These are phyloP conservation scores for Pilobolus umbonatus DNA, from an alignment of 192 early-diverging fungal genomes.

Conservation along the genomic window DNA sequence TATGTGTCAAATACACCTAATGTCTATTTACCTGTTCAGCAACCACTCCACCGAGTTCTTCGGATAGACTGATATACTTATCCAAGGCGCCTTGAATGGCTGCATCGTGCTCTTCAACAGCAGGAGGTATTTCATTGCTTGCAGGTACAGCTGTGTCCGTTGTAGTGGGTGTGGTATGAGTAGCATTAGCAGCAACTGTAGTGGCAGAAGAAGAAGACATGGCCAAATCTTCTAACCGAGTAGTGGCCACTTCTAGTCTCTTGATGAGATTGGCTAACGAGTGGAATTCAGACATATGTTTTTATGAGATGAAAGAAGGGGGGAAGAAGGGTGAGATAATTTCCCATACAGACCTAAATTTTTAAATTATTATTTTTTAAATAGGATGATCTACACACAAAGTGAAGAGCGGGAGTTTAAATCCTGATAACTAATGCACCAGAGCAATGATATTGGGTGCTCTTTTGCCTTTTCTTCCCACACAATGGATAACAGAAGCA, in stretches of 20 bases:
- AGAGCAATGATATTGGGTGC: too few relatives aligned
- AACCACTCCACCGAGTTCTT: constrained; percentile 46
- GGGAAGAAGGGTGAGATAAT: background rate
- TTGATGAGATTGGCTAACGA: constrained; percentile 72
- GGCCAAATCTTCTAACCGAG: constrained; percentile 84
- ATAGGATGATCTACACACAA: too few relatives aligned
- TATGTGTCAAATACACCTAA: background rate
- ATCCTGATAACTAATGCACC: too few relatives aligned
- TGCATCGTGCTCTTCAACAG: constrained; percentile 53
- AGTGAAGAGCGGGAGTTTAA: too few relatives aligned
- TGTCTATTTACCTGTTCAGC: constrained; percentile 46
- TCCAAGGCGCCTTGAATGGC: constrained; percentile 42
- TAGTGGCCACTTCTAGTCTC: constrained; percentile 89
- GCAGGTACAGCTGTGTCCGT: constrained; percentile 21
- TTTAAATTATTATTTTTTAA: too few relatives aligned
- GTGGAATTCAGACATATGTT: constrained; percentile 47
- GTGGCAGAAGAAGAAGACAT: constrained; percentile 46
- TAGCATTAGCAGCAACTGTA: constrained; percentile 33
- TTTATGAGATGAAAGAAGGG: background rate
- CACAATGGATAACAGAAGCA: background rate
- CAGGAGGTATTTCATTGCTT: constrained; percentile 33
- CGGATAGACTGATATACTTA: constrained; percentile 43
- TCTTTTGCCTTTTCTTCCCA: too few relatives aligned
- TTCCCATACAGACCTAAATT: too few relatives aligned
- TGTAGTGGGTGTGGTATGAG: constrained; percentile 35